Percentiles rank a stretch among this genome's conserved stretches.
Evolutionary conservation across 1,139 yeast species (phyloP).

Genomic region (Diutina sp.): DNA sequence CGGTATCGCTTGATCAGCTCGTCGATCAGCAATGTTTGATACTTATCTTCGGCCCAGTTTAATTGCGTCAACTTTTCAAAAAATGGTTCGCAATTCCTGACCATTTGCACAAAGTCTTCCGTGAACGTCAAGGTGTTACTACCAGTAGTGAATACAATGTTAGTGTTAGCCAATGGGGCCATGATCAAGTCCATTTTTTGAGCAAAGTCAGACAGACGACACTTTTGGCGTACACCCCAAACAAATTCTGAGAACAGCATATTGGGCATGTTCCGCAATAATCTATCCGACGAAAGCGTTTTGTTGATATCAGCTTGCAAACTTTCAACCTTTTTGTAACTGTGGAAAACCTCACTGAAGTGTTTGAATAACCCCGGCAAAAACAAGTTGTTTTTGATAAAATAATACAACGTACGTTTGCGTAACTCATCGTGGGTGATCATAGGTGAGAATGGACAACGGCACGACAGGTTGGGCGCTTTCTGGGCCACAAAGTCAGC

Average conservation of each 20-base stretch:
- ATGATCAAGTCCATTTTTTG: not conserved
- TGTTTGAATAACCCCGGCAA: slow-evolving; percentile 1
- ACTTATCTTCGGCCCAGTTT: not conserved
- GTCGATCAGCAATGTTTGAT: not conserved
- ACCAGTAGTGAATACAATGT: not conserved
- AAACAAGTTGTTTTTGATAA: slow-evolving; percentile 1
- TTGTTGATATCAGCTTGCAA: slow-evolving; percentile 1
- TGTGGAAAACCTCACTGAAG: not conserved
- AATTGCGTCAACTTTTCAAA: not conserved
- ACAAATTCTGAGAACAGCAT: not conserved
- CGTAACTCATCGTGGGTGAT: slow-evolving; percentile 1
- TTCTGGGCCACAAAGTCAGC: not conserved
- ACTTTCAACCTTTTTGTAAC: not conserved
- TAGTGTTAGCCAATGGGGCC: slow-evolving; percentile 1
- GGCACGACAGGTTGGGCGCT: not conserved
- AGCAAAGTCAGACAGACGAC: not conserved
- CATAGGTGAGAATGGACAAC: not conserved
- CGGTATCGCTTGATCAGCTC: not conserved
- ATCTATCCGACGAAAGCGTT: not conserved
- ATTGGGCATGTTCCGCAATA: not conserved
- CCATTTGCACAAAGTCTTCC: slow-evolving; percentile 2
- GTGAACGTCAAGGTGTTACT: not conserved
- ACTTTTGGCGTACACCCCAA: not conserved
- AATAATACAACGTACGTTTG: slow-evolving; percentile 1
- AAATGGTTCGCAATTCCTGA: not conserved